Evolutionary conservation across 495 filamentous ascomycete genomes (phyloP).

Genomic region (Daldinia decipiens): DNA sequence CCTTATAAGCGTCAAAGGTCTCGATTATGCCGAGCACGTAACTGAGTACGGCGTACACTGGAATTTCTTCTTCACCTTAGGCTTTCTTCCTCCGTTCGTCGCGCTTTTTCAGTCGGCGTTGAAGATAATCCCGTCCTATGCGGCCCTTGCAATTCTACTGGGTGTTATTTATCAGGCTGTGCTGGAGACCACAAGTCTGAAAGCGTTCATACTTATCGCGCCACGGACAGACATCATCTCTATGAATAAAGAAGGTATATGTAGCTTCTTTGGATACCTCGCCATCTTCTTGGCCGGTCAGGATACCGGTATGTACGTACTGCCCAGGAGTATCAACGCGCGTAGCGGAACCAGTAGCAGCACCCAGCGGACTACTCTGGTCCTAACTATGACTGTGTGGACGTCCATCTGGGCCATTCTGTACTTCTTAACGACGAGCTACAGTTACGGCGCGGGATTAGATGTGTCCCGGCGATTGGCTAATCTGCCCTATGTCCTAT

Average conservation of each 20-base stretch:
- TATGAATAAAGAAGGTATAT: conserved; percentile 92
- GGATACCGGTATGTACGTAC: conserved; percentile 77
- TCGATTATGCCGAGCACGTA: conserved; percentile 97
- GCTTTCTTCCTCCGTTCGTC: conserved; percentile 86
- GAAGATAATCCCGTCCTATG: conserved; percentile 73
- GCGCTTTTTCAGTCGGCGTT: conserved; percentile 81
- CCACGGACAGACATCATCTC: conserved; percentile 80
- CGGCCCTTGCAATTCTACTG: conserved; percentile 73
- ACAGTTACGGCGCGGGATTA: conserved; percentile 73
- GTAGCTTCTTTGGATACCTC: conserved; percentile 92
- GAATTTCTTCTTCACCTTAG: conserved; percentile 99
- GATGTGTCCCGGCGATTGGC: conserved; percentile 87
- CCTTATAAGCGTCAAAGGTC: conserved; percentile 87
- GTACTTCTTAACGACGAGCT: conserved; percentile 73
- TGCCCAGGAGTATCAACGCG: conserved; percentile 67
- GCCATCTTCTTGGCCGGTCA: conserved; percentile 95
- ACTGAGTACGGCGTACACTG: conserved; percentile 98
- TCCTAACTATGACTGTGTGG: conserved; percentile 69
- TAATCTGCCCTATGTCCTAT: conserved; percentile 92
- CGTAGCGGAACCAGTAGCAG: conserved; percentile 47
- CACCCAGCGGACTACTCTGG: conserved; percentile 62
- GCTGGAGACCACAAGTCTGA: conserved; percentile 80
- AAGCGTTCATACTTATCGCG: conserved; percentile 85
- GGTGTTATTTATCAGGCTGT: conserved; percentile 73
- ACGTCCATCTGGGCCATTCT: conserved; percentile 71